Base-by-base conservation (phyloP, 1,284 basidiomycete species). In the Cutaneotrichosporon dermatis region DNA sequence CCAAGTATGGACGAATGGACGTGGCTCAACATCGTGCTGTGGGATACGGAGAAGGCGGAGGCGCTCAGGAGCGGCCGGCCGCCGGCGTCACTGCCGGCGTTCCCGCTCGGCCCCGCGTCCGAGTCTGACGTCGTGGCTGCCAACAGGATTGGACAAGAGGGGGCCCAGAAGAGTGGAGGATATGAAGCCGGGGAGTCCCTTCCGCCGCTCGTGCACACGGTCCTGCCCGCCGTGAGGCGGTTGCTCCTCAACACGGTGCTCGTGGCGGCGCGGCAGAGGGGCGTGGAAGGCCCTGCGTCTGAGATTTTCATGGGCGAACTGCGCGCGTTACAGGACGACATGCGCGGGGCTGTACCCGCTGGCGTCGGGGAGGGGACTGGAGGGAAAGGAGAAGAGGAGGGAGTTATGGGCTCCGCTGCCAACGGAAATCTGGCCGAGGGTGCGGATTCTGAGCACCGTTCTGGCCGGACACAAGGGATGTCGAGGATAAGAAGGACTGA, bases 1-100 rank as follows among this genome's bases (percentile, higher is more conserved):
- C 41, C 51, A 6, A 44, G 10, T 6, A n/a, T 6, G 6, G 3
- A 10, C n/a, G 55, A 57, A n/a, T 57, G 55, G 55, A 42, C 51
- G n/a, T 57, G 55, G 55, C 13, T 57, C 6, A 39, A 51, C 5
- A 15, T 33, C 7, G 10, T n/a, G 4, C 15, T 51, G 35, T 41
- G 50, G 50, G 16, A 4, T 4, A 41, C 37, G 15, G 50, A 39
- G 6, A 10, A 41, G 10, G 37, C 39, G 7, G 50, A 51, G 39
- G 50, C 50, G 11, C 37, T 5, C 1, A 15, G 50, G 7, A 16
- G 15, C 3, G 11, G 11, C 1, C 10, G 39, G 1, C 35, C 39
- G 15, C 35, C 50, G 8, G 15, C 40, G n/a, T 25, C 16, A 2
- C 50, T 39, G 10, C 50, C 50, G 8, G 39, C 12, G 16, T 33